Evolutionary conservation across 441 rosid species (phyloP).

Genomic region (Populus trichocarpa): DNA sequence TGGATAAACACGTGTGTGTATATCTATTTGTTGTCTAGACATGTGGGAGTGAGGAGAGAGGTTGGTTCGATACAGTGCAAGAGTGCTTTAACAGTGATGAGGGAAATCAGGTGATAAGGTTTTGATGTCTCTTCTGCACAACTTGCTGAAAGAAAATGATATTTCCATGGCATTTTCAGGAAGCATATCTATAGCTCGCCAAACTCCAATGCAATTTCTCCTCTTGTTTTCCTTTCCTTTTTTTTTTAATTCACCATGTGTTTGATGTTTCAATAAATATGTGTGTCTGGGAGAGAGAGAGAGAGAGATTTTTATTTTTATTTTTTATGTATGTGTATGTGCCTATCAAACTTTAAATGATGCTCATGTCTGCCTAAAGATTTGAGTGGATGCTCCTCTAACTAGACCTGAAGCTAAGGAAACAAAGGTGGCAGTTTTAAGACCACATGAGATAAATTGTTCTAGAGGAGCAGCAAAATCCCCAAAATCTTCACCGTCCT

Average conservation of each 20-base stretch:
- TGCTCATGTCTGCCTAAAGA: not conserved
- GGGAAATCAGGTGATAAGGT: conserved; percentile 18
- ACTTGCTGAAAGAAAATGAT: conserved; percentile 29
- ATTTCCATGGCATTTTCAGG: conserved; percentile 27
- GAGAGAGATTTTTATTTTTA: not conserved
- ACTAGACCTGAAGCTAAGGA: conserved; percentile 13
- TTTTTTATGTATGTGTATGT: not conserved
- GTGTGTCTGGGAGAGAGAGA: not conserved
- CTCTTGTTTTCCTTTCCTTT: not conserved
- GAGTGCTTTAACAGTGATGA: not conserved
- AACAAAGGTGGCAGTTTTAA: conserved; percentile 23
- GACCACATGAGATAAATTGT: conserved; percentile 8
- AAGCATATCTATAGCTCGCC: not conserved
- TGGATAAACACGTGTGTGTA: conserved; percentile 29
- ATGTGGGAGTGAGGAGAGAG: conserved; percentile 18
- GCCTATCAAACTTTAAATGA: conserved; percentile 16
- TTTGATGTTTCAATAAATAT: not conserved
- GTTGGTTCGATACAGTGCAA: not conserved
- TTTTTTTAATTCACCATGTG: not conserved
- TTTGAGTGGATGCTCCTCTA: conserved; percentile 18
- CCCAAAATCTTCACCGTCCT: not conserved
- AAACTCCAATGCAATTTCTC: conserved; percentile 1
- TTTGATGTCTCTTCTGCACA: conserved; percentile 8
- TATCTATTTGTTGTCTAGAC: conserved; percentile 19
- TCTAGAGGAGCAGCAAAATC: not conserved